phyloP scores from a whole-genome alignment of 345 rosid species.

The Crucihimalaya himalaica region DNA sequence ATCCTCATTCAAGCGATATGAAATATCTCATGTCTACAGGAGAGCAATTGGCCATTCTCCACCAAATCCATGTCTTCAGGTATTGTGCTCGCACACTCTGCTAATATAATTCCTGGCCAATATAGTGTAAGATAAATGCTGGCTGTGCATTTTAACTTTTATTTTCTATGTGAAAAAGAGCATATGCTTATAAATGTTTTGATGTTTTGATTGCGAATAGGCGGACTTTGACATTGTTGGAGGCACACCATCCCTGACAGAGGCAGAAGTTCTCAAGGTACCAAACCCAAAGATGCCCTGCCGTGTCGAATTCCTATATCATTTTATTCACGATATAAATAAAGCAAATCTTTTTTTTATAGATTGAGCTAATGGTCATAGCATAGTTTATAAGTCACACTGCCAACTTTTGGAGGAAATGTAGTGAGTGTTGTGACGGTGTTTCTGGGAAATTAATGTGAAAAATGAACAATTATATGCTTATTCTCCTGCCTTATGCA shows the following conservation, averaged over 20 bases:
- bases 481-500: neutral
- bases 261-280: slow-evolving; percentile 81
- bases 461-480: neutral
- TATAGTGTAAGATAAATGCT: neutral
- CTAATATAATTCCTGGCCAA: neutral
- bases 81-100: slow-evolving; percentile 31
- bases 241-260: slow-evolving; percentile 84
- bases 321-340: too few species aligned
- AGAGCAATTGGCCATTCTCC: slow-evolving; percentile 96
- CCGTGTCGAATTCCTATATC: too few species aligned
- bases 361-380: neutral
- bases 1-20: slow-evolving; percentile 85
- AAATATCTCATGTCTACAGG: slow-evolving; percentile 78
- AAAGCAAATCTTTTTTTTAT: neutral
- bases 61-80: slow-evolving; percentile 92
- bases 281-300: neutral
- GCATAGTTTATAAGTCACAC: slow-evolving; percentile 1
- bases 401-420: neutral
- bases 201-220: slow-evolving; percentile 46
- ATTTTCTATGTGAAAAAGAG: slow-evolving; percentile 21
- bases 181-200: slow-evolving; percentile 19
- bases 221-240: slow-evolving; percentile 96
- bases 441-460: neutral
- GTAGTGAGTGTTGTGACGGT: slow-evolving; percentile 1
- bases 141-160: slow-evolving; percentile 1